Evolutionary conservation across 2,329 filamentous ascomycete genomes (phyloP).

Genomic region (Beauveria varroae): DNA sequence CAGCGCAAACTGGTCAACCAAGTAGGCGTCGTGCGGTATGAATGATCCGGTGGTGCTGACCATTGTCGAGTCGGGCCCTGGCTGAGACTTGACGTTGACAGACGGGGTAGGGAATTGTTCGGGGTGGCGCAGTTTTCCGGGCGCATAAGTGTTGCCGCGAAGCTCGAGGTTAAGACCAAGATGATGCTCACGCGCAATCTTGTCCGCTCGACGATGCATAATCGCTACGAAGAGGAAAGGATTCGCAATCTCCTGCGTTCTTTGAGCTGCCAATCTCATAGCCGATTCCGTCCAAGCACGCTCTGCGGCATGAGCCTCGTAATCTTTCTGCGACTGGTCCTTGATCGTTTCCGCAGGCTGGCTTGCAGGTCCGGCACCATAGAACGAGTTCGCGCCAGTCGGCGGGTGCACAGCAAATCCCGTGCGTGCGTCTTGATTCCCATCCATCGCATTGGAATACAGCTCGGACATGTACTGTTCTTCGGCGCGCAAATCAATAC

Average conservation of each 20-base stretch:
- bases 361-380: conserved; percentile 58
- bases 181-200: conserved; percentile 51
- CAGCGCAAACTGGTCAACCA: conserved; percentile 77
- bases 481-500: conserved; percentile 80
- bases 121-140: conserved; percentile 42
- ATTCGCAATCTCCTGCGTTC: conserved; percentile 63
- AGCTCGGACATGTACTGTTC: conserved; percentile 71
- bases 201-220: conserved; percentile 49
- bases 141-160: conserved; percentile 36
- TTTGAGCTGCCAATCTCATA: conserved; percentile 49
- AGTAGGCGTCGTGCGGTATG: conserved; percentile 64
- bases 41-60: conserved; percentile 60
- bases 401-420: conserved; percentile 45
- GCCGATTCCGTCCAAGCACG: conserved; percentile 60
- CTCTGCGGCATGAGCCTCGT: conserved; percentile 57
- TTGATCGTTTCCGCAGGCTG: conserved; percentile 45
- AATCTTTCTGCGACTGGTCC: conserved; percentile 51
- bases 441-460: conserved; percentile 45
- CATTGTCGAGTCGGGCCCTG: conserved; percentile 54
- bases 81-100: conserved; percentile 46
- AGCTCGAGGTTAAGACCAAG: conserved; percentile 48
- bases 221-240: conserved; percentile 64
- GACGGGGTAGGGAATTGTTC: conserved; percentile 42
- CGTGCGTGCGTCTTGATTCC: conserved; percentile 39
- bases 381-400: conserved; percentile 50